Base-by-base conservation (phyloP, 441 rosid species). In the Melastoma candidum region DNA sequence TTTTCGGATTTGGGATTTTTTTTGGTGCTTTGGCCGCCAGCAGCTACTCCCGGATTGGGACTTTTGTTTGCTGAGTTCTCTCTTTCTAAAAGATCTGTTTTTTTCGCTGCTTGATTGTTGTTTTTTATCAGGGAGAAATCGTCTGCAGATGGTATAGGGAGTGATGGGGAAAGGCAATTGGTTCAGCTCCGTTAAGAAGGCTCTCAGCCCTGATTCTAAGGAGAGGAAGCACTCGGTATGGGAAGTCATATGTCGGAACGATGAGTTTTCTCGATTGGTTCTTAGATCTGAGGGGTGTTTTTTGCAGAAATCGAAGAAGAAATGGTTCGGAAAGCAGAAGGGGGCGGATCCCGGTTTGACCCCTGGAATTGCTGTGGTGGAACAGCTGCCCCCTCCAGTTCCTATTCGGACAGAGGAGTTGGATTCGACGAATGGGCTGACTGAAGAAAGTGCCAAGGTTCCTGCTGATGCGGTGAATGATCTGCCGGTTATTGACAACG, bases 161-260 rank as follows among this genome's bases (percentile, higher is more conserved):
- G 74, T 72, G 73, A 92, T 93, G 98, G 96, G 97, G 69, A 88
- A 86, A 72, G 93, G 90, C 27, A 93, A 89, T 61, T 93, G 99
- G 99, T 80, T 93, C 67, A 78, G 95, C 41, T 75, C 73, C 32
- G 82, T 86, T 53, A 93, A 76, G 85, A 93, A 82, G 63, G 88
- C 88, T 53, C 76, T 88, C 54, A 83, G 93, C 71, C 90, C 97
- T 12, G 80, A 82, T 9, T 75, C 95, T 25, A 88, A 79, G 74
- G 84, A 74, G 67, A 77, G 68, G 72, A 77, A 71, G 65, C 70
- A 79, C n/a, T 63, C 68, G 85, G 94, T 85, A 48, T 27, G 12
- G 48, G 39, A 12, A 6, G 5, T 51, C 52, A 17, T 4, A 32
- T 17, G 41, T 32, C 7, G 7, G 8, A 32, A 6, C 8, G 8